phyloP scores from a whole-genome alignment of 352 stramenopile species.

The Phytophthora chlamydospora region DNA sequence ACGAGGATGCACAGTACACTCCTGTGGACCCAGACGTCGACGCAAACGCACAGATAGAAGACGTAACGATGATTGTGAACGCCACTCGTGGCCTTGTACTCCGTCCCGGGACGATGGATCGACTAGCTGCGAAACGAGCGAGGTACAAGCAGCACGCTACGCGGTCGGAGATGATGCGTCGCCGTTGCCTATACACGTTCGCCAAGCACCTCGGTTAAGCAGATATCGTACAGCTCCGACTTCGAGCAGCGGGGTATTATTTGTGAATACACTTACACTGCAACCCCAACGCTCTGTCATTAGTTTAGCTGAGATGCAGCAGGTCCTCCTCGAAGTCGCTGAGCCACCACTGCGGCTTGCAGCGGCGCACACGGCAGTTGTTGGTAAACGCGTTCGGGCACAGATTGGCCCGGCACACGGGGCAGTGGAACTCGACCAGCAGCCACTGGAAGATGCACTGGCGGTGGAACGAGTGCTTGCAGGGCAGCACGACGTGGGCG shows the following conservation, averaged over 20 bases:
- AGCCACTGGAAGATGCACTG: slow-evolving; percentile 24
- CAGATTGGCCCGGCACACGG: slow-evolving; percentile 56
- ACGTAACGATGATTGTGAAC: slow-evolving; percentile 66
- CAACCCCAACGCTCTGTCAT: too few relatives aligned
- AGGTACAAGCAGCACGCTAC: slow-evolving; percentile 25
- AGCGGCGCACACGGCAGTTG: slow-evolving; percentile 48
- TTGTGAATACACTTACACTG: too few relatives aligned
- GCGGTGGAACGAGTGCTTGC: too few relatives aligned
- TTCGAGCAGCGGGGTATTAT: background rate
- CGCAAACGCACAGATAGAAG: slow-evolving; percentile 4
- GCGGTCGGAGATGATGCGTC: slow-evolving; percentile 66
- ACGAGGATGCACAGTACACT: slow-evolving; percentile 1
- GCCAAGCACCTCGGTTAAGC: slow-evolving; percentile 33
- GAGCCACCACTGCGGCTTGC: slow-evolving; percentile 58
- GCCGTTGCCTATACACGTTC: slow-evolving; percentile 54
- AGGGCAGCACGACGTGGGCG: background rate
- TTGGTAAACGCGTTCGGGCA: slow-evolving; percentile 47
- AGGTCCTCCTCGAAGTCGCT: slow-evolving; percentile 37
- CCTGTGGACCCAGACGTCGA: slow-evolving; percentile 4
- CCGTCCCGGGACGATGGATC: slow-evolving; percentile 35
- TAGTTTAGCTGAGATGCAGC: too few relatives aligned
- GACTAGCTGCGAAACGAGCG: slow-evolving; percentile 23
- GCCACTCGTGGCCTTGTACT: slow-evolving; percentile 45
- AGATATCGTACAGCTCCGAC: background rate
- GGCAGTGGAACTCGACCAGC: slow-evolving; percentile 60